Evolutionary conservation across 2,329 filamentous ascomycete species (phyloP).

Genomic region (Colletotrichum tropicicola): DNA sequence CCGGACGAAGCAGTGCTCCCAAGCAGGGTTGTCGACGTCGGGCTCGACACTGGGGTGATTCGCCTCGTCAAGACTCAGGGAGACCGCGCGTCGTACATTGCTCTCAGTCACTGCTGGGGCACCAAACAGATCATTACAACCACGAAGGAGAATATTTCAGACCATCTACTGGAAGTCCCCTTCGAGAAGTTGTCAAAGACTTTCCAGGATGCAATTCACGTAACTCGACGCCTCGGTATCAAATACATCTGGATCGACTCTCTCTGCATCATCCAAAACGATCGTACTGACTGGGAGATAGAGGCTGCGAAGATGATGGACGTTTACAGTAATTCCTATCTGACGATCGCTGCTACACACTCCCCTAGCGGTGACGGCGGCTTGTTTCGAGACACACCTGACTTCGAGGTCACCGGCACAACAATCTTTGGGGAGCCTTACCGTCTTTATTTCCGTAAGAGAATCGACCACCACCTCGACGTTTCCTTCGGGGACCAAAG

Average conservation of each 20-base stretch:
- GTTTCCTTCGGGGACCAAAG: background rate
- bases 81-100: background rate
- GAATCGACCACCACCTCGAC: background rate
- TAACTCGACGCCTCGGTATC: slow-evolving; percentile 25
- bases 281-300: slow-evolving; percentile 24
- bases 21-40: background rate
- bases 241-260: slow-evolving; percentile 33
- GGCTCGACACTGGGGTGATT: background rate
- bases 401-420: background rate
- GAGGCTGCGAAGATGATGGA: slow-evolving; percentile 23
- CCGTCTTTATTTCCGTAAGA: background rate
- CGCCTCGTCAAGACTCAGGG: background rate
- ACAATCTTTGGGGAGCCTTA: background rate
- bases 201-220: slow-evolving; percentile 18
- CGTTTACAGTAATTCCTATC: slow-evolving; percentile 11
- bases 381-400: background rate
- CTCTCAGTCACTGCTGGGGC: slow-evolving; percentile 27
- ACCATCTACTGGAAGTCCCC: background rate
- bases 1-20: background rate
- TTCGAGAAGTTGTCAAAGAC: slow-evolving; percentile 5
- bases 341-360: slow-evolving; percentile 11
- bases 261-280: slow-evolving; percentile 33
- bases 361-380: background rate
- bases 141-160: background rate
- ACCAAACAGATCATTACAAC: background rate